phyloP scores from a whole-genome alignment of 2,329 filamentous ascomycete genomes.

The Myriosclerotinia duriaeana region DNA sequence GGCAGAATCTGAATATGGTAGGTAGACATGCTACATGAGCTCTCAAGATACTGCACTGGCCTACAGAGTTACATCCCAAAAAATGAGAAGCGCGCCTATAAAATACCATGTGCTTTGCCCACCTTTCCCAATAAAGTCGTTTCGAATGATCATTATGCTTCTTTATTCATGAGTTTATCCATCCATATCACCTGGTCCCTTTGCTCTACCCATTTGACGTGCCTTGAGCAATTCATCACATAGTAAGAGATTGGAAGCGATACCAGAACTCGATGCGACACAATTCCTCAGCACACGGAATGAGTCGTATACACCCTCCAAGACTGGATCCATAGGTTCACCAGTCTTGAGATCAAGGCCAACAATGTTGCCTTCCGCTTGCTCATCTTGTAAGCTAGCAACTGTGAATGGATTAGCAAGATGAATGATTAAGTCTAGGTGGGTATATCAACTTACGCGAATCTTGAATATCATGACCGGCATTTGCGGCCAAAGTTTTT shows the following conservation, averaged over 20 bases:
- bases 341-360: slow-evolving; percentile 85
- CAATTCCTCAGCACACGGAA: slow-evolving; percentile 93
- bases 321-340: slow-evolving; percentile 90
- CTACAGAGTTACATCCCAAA: slow-evolving; percentile 13
- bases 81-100: slow-evolving; percentile 3
- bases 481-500: slow-evolving; percentile 95
- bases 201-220: slow-evolving; percentile 80
- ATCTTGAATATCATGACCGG: slow-evolving; percentile 95
- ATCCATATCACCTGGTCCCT: slow-evolving; percentile 64
- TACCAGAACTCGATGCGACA: slow-evolving; percentile 89
- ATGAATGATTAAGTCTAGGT: background rate
- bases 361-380: slow-evolving; percentile 77
- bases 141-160: slow-evolving; percentile 18
- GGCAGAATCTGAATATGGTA: slow-evolving; percentile 5
- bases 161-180: slow-evolving; percentile 39
- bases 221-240: slow-evolving; percentile 98
- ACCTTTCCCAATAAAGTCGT: slow-evolving; percentile 18
- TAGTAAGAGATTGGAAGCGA: slow-evolving; percentile 89
- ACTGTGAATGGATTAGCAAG: slow-evolving; percentile 52
- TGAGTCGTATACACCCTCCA: slow-evolving; percentile 92
- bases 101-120: slow-evolving; percentile 1
- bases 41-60: slow-evolving; percentile 8
- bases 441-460: slow-evolving; percentile 61
- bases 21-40: slow-evolving; percentile 5
- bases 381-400: slow-evolving; percentile 82